Base-by-base conservation (phyloP, 192 early-diverging fungal species). In the Dissophora ornata region DNA sequence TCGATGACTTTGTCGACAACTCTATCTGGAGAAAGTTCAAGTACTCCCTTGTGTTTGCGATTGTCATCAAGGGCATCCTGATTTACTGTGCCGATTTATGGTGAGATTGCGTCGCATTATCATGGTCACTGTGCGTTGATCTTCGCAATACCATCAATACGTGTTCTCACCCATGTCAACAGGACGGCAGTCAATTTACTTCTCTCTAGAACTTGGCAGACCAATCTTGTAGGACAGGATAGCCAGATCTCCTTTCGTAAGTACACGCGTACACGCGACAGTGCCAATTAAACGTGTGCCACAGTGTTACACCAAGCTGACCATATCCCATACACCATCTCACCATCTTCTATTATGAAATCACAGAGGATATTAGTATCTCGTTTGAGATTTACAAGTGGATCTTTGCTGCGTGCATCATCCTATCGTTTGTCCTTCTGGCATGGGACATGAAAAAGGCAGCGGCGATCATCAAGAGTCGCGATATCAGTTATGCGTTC, bases 11-110 rank as follows among this genome's bases (percentile, higher is more conserved):
- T 81, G 32, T 79, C 22, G 70, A 83, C 44, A 57, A 65, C 3
- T 81, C 67, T 9, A 71, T 60, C 28, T 57, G 63, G 58, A 42
- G 69, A 18, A 81, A 80, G 40, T 62, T 90, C 41, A 79, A 79
- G 45, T 92, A 92, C 58, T 67, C 81, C 9, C 55, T 83, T 13
- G 67, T 93, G 24, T 91, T 88, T 62, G 68, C 91, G 22, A 80
- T 85, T 11, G 84, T 92, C 7, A 77, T 95, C 73, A 92, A 90
- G 57, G 86, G 89, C 30, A 83, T 92, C 29, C 80, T 92, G 16
- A 86, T 93, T 24, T 95, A 95, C 79, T 81, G 91, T 69, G 90
- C 90, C 79, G 94, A 96, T 84, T 64, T 96, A 51, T 91, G 86
- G 79, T 75, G 61, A 18, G 38, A 12, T n/a, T 4, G 44, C 33